Evolutionary conservation across 2,329 filamentous ascomycete species (phyloP).

Genomic region (Fusarium sp.): DNA sequence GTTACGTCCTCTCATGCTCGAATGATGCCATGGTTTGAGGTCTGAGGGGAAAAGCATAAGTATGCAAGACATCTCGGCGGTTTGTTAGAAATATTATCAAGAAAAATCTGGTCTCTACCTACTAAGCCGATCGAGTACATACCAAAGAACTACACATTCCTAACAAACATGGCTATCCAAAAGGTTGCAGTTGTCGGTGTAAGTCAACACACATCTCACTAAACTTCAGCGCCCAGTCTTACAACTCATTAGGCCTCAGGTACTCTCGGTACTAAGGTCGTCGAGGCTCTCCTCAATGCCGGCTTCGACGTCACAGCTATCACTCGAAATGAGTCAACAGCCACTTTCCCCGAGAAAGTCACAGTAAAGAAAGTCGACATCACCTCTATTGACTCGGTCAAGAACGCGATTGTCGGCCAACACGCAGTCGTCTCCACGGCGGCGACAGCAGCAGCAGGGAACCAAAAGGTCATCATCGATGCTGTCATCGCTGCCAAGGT

Average conservation of each 20-base stretch:
- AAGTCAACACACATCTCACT: neutral
- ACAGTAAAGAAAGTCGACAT: neutral
- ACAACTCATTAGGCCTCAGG: neutral
- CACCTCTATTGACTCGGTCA: neutral
- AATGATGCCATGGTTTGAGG: neutral
- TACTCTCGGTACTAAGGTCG: neutral
- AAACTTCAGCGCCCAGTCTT: neutral
- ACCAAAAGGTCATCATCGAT: neutral
- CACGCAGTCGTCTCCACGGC: neutral
- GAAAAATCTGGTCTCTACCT: neutral
- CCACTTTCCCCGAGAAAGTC: neutral
- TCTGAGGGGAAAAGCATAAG: neutral
- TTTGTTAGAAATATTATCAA: neutral
- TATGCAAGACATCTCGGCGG: neutral
- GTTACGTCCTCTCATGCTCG: neutral
- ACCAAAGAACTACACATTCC: neutral
- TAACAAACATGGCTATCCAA: neutral
- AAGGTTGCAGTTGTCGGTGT: neutral
- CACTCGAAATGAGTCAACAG: neutral
- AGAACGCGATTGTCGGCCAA: neutral
- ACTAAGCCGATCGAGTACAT: neutral
- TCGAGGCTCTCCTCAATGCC: neutral
- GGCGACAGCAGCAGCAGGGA: neutral
- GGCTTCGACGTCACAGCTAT: neutral
- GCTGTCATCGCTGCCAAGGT: neutral